Base-by-base conservation (phyloP, 768 basidiomycete species). In the Lactarius pseudohatsudake region DNA sequence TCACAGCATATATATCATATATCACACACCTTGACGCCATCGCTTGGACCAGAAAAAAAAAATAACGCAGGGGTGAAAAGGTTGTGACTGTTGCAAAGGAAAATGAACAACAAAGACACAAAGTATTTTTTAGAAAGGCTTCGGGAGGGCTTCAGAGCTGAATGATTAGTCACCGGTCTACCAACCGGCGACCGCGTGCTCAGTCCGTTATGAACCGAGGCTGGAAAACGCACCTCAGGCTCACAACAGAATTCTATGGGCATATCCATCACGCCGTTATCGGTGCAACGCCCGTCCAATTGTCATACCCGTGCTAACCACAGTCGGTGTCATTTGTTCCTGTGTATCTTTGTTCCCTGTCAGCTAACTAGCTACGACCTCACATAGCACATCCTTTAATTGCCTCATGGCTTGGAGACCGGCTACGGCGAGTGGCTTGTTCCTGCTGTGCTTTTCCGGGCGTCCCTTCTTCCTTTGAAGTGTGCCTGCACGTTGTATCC, bases 1-100 rank as follows among this genome's bases (percentile, higher is more conserved):
- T 70, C 69, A 70, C 69, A 64, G 60, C 69, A 70, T 69, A 65
- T 26, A 50, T 26, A 50, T 50, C 22, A 50, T 50, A 57, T 62
- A 57, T 66, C 65, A 61, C 58, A 28, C 54, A 34, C 54, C 61
- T 53, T 59, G 57, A 34, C 66, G 67, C 69, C 69, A 59, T 63
- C 66, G 63, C 57, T 60, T 43, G 62, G 57, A 22, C 20, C 41
- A 10, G n/a, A 26, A 26, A 26, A 26, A 26, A 26, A 59, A 58
- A 36, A 20, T 6, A 54, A 22, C 9, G 36, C 40, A 26, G 30
- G 20, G 41, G 22, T 38, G 20, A 41, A 38, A 43, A 36, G 11
- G 10, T 11, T 36, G 36, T 47, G 61, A 58, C 41, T 20, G 61
- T 63, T 28, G 62, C 16, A 57, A 63, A 36, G 61, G 57, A 30